Evolutionary conservation across 768 basidiomycete genomes (phyloP).

Genomic region (Termitomyces bulborhizus): DNA sequence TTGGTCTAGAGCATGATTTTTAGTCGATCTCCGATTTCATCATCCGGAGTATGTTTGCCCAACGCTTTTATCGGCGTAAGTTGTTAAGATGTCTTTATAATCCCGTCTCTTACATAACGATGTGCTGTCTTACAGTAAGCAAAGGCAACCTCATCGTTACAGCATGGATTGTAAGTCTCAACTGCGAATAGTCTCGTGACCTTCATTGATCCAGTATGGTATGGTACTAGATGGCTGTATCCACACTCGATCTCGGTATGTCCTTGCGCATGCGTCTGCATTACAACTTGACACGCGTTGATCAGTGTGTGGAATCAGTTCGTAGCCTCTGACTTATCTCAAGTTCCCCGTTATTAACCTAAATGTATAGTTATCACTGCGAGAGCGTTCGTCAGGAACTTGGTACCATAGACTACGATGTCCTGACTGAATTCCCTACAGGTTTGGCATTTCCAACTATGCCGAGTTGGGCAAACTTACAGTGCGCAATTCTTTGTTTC

Average conservation of each 20-base stretch:
- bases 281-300: neutral
- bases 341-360: neutral
- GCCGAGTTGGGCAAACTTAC: conserved; percentile 30
- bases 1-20: neutral
- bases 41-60: conserved; percentile 46
- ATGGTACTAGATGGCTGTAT: conserved; percentile 26
- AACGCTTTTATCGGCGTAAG: conserved; percentile 45
- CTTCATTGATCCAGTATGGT: neutral
- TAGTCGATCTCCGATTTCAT: conserved; percentile 46
- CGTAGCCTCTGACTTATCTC: conserved; percentile 8
- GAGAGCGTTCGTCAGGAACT: conserved; percentile 37
- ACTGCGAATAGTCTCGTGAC: neutral
- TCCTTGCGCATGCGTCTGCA: neutral
- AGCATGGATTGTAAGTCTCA: conserved; percentile 37
- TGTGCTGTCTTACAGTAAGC: conserved; percentile 30
- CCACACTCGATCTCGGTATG: conserved; percentile 42
- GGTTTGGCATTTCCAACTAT: conserved; percentile 33
- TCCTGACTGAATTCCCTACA: conserved; percentile 17
- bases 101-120: neutral
- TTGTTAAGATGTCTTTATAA: neutral
- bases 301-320: conserved; percentile 32
- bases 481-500: conserved; percentile 19
- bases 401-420: neutral
- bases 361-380: conserved; percentile 38
- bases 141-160: conserved; percentile 35